Evolutionary conservation across 2,329 filamentous ascomycete genomes (phyloP), one percentile per base, ranked within the genome.

Genomic region (Blastomyces percursus): DNA sequence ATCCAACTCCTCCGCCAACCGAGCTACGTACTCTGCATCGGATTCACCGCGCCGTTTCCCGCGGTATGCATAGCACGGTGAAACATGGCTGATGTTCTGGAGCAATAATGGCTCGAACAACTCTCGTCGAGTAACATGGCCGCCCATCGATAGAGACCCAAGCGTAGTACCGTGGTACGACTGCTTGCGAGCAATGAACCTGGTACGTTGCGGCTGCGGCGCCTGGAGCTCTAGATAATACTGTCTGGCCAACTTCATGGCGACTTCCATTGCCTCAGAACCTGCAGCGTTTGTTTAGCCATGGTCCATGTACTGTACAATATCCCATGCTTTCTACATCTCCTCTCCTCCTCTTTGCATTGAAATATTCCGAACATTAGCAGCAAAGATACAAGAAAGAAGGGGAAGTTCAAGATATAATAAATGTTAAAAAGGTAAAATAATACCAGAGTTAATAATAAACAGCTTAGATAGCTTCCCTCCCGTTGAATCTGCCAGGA

Each of bases 121-220:
- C 1, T 80, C 78, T 63, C 85, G 81, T 44, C 89, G 80, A 5
- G 77, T 76, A 3, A 80, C 73, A 70, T 90, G 84, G 11, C 86
- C 86, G 11, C 87, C 81, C 19, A 87, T 77, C 0, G 82, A 81
- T 61, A 91, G 78, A 1, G 87, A 80, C 0, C 87, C 88, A 0
- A 91, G 71, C 0, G 87, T 90, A 35, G 81, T 85, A 6, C 88
- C 88, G 67, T 91, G 88, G 68, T 89, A 91, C 12, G 84, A 87
- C 27, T 84, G 79, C 38, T 82, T 75, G 19, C 88, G 81, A 6
- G 84, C 79, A 67, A 91, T 88, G 73, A 87, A 88, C 57, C 81
- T 79, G 0, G 77, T 78, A 1, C 87, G 79, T 57, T 79, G 72
- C 1, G 80, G 78, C 66, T 89, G 76, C 3, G 78, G 78, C 0